Percentiles rank a stretch among this genome's conserved stretches.
Conservation (phyloP, 2,329 filamentous ascomycete species). For the Exophiala calicioides region DNA sequence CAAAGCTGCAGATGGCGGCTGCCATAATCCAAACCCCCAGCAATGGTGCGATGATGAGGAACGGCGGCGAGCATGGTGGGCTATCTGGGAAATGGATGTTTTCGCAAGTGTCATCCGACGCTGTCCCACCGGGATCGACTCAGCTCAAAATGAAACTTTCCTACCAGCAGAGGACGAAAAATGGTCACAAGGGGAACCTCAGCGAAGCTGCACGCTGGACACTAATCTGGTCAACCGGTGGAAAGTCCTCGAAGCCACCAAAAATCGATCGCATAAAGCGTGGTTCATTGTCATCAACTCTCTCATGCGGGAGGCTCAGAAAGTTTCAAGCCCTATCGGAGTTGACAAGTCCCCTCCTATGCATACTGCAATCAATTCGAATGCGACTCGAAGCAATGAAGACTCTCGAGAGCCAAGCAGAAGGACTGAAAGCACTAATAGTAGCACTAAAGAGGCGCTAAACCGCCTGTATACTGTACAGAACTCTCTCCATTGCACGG, state of each 20-base stretch:
- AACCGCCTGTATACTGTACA: too few species aligned
- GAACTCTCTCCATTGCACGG: not conserved
- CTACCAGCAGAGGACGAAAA: constrained; percentile 40
- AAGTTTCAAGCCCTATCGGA: constrained; percentile 35
- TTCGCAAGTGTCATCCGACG: constrained; percentile 45
- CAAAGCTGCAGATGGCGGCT: not conserved
- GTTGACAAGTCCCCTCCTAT: constrained; percentile 22
- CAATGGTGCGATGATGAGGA: constrained; percentile 38
- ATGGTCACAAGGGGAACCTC: constrained; percentile 36
- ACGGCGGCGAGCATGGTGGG: constrained; percentile 44
- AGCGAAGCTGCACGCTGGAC: constrained; percentile 35
- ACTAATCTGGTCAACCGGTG: constrained; percentile 36
- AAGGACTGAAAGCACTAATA: too few species aligned
- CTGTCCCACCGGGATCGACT: constrained; percentile 40
- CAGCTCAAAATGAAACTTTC: constrained; percentile 39
- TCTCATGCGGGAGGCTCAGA: constrained; percentile 42
- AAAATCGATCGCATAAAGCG: constrained; percentile 39
- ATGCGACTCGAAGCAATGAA: too few species aligned
- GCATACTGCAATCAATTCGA: too few species aligned
- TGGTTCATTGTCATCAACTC: constrained; percentile 47
- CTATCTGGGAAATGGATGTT: constrained; percentile 48
- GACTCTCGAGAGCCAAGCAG: too few species aligned
- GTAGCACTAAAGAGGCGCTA: too few species aligned
- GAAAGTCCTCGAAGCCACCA: constrained; percentile 35
- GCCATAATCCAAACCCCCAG: constrained; percentile 6